phyloP scores from a whole-genome alignment of 129 eudicot species.

The Dittrichia graveolens region DNA sequence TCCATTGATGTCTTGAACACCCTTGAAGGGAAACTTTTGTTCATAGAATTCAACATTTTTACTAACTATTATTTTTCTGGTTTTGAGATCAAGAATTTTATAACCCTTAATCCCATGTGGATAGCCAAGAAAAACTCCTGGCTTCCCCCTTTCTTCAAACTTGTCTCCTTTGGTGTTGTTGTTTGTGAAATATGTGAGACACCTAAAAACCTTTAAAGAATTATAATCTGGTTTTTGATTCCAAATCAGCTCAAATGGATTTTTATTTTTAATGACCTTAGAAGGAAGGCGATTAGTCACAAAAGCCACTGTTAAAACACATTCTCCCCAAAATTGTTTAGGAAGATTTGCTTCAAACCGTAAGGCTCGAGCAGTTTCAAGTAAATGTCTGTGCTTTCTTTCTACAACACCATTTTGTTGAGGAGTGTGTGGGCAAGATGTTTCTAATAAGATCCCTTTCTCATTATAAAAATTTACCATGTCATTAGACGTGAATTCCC shows the following conservation, averaged over 20 bases:
- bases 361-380: no score
- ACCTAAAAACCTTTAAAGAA: not conserved
- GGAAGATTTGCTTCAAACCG: not conserved
- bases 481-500: no score
- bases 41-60: not conserved
- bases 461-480: no score
- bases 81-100: not conserved
- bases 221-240: not conserved
- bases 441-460: not conserved
- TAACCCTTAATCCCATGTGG: not conserved
- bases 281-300: slow-evolving; percentile 2
- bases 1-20: not conserved
- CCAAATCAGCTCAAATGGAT: not conserved
- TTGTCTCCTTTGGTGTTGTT: not conserved
- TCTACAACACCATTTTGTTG: not conserved
- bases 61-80: not conserved
- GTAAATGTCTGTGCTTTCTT: no score
- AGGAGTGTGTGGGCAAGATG: not conserved
- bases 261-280: not conserved
- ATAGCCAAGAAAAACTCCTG: not conserved
- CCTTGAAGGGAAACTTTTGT: not conserved
- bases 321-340: not conserved
- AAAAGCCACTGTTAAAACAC: not conserved
- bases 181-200: not conserved
- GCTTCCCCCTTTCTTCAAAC: no score